Evolutionary conservation across 148 eudicot genomes (phyloP).

Genomic region (Mesembryanthemum crystallinum): DNA sequence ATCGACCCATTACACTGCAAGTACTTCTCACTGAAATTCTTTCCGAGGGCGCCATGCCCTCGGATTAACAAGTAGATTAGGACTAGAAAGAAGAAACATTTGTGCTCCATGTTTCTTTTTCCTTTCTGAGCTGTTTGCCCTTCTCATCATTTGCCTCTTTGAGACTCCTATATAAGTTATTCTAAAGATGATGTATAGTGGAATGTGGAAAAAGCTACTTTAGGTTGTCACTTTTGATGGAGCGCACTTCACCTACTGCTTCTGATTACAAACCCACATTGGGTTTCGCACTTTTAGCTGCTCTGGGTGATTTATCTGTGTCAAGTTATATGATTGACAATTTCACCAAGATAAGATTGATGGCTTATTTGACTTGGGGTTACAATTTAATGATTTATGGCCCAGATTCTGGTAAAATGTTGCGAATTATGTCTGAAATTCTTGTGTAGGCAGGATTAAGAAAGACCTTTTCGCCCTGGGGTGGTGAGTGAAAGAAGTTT

Average conservation of each 20-base stretch:
- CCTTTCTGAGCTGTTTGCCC: slow-evolving; percentile 10
- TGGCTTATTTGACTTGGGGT: slow-evolving; percentile 23
- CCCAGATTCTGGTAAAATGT: neutral
- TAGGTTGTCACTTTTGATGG: slow-evolving; percentile 26
- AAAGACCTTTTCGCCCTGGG: neutral
- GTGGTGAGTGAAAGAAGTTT: slow-evolving; percentile 7
- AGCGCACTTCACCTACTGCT: slow-evolving; percentile 48
- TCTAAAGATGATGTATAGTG: slow-evolving; percentile 9
- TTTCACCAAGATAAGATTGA: neutral
- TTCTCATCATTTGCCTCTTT: slow-evolving; percentile 8
- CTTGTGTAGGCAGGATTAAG: neutral
- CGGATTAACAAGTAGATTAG: slow-evolving; percentile 12
- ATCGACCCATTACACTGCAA: slow-evolving; percentile 47
- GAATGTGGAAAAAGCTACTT: slow-evolving; percentile 29
- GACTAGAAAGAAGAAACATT: slow-evolving; percentile 13
- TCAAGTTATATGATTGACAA: slow-evolving; percentile 10
- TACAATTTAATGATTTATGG: slow-evolving; percentile 9
- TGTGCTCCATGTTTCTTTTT: slow-evolving; percentile 22
- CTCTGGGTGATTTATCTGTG: slow-evolving; percentile 8
- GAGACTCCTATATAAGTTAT: slow-evolving; percentile 18
- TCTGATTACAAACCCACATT: slow-evolving; percentile 23
- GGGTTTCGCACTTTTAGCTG: slow-evolving; percentile 23
- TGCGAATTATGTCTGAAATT: neutral
- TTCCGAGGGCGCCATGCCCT: neutral
- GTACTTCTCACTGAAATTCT: neutral